A percentile compares a stretch with the other conserved stretches of the same genome.
These are phyloP conservation scores for Curvularia lunata DNA, from an alignment of 2,329 filamentous ascomycete genomes.

Conservation along the genomic window DNA sequence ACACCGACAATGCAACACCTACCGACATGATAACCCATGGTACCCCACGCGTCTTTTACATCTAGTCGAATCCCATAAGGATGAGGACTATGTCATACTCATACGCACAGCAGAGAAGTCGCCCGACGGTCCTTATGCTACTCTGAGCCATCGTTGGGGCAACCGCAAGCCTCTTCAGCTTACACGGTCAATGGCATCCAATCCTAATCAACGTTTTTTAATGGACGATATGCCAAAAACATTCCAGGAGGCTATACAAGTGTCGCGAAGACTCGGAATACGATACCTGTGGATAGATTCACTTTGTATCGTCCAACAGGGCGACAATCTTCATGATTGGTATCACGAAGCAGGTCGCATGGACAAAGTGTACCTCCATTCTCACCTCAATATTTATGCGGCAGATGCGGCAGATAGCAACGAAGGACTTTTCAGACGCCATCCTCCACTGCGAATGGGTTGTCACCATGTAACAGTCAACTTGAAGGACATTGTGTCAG, in stretches of 20 bases:
- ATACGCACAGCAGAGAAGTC: constrained; percentile 6
- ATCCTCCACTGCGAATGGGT: neutral
- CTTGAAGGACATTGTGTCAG: neutral
- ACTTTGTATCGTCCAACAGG: constrained; percentile 14
- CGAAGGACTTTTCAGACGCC: constrained; percentile 12
- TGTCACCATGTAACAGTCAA: neutral
- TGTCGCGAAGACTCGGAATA: constrained; percentile 16
- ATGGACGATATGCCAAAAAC: constrained; percentile 16
- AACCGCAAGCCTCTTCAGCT: constrained; percentile 6
- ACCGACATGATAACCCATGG: neutral
- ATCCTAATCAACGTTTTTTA: neutral
- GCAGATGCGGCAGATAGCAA: constrained; percentile 9
- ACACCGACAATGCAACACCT: constrained; percentile 1
- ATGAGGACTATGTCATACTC: constrained; percentile 2
- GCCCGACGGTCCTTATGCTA: constrained; percentile 9
- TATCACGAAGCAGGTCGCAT: constrained; percentile 15
- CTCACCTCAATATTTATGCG: constrained; percentile 15
- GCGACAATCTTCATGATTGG: constrained; percentile 3
- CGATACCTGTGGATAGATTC: constrained; percentile 30
- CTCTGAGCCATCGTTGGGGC: constrained; percentile 19
- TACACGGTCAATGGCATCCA: neutral
- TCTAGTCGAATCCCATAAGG: neutral
- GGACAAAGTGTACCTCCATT: constrained; percentile 16
- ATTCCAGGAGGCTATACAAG: constrained; percentile 27
- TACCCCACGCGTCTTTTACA: constrained; percentile 18